Conservation (phyloP, 176 grass and related monocot genomes). For the Alopecurus myosuroides region DNA sequence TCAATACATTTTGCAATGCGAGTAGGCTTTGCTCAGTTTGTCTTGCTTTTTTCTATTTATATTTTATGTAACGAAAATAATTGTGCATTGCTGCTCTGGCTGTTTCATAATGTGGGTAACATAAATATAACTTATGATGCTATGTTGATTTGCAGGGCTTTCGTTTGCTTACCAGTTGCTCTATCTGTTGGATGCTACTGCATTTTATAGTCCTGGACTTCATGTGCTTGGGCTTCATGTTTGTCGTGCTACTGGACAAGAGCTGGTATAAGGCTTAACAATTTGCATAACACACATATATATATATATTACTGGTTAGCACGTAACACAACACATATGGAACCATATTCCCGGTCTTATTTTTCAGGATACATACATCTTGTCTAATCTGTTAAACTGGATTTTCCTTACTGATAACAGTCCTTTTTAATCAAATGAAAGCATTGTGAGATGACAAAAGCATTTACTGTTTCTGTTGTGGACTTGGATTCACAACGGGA, state of each 20-base stretch:
- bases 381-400: conserved; percentile 1
- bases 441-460: neutral
- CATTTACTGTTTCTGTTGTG: neutral
- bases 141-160: conserved; percentile 47
- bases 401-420: neutral
- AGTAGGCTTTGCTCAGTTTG: conserved; percentile 2
- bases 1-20: neutral
- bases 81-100: neutral
- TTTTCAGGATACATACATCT: neutral
- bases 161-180: conserved; percentile 94
- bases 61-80: conserved; percentile 17
- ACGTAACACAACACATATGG: neutral
- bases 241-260: conserved; percentile 95
- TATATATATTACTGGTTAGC: conserved; percentile 15
- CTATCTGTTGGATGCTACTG: conserved; percentile 94
- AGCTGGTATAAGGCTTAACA: conserved; percentile 56
- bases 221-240: conserved; percentile 91
- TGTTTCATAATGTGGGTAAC: neutral
- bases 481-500: too few relatives aligned
- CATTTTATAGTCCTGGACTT: conserved; percentile 72
- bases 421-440: neutral
- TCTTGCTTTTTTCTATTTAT: neutral
- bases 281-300: conserved; percentile 12
- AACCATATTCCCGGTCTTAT: neutral
- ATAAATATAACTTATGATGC: conserved; percentile 19